Conservation (phyloP, 164 flowering plant species). For the Akebia trifoliata region DNA sequence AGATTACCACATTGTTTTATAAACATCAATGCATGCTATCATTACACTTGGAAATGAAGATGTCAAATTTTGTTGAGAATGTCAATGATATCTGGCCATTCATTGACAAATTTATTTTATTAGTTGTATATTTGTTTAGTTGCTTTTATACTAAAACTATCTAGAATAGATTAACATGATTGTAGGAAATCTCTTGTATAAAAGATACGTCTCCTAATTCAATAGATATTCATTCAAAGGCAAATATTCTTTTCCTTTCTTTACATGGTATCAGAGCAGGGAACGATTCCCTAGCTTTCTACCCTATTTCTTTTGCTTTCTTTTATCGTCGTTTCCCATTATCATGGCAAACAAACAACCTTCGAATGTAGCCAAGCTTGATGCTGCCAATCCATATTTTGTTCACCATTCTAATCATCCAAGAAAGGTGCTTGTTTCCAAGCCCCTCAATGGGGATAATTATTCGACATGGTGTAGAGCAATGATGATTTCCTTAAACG, state of each 20-base stretch:
- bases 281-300: neutral
- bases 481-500: conserved; percentile 1
- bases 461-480: conserved; percentile 1
- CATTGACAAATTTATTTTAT: too few relatives aligned
- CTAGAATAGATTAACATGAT: too few relatives aligned
- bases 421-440: conserved; percentile 12
- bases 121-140: conserved; percentile 3
- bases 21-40: too few relatives aligned
- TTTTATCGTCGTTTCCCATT: neutral
- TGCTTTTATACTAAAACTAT: neutral
- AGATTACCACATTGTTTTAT: too few relatives aligned
- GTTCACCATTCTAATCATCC: conserved; percentile 14
- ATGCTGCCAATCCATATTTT: conserved; percentile 6
- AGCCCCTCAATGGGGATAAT: too few relatives aligned
- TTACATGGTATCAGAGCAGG: too few relatives aligned
- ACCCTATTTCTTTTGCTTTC: neutral
- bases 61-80: neutral
- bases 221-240: neutral
- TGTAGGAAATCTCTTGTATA: too few relatives aligned
- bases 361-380: neutral
- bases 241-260: neutral
- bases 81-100: too few relatives aligned
- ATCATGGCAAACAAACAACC: neutral
- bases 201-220: neutral
- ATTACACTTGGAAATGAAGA: too few relatives aligned